Percentiles rank a stretch among this genome's conserved stretches.
Conservation (phyloP, 345 rosid species). For the Trapa incisa region DNA sequence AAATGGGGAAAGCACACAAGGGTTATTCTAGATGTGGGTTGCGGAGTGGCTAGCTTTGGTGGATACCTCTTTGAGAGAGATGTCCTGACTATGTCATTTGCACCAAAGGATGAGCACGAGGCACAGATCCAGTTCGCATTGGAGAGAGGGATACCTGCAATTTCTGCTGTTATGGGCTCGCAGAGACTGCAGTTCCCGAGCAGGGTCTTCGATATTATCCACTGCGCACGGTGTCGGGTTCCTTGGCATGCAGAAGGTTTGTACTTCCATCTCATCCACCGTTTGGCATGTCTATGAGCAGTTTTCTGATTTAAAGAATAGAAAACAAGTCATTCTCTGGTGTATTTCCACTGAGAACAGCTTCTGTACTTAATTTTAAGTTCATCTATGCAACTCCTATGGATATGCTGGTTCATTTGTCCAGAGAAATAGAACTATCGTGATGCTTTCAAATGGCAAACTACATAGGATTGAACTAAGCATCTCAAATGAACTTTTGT, state of each 20-base stretch:
- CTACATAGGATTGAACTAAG: too few species aligned
- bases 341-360: too few species aligned
- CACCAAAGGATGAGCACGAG: conserved; percentile 94
- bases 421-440: too few species aligned
- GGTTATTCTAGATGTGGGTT: conserved; percentile 75
- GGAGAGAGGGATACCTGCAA: conserved; percentile 91
- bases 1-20: conserved; percentile 79
- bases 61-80: conserved; percentile 79
- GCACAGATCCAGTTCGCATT: conserved; percentile 97
- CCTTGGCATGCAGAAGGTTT: conserved; percentile 85
- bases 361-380: too few species aligned
- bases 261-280: background rate
- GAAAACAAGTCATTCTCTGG: background rate
- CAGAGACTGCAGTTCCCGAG: conserved; percentile 75
- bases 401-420: background rate
- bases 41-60: conserved; percentile 95
- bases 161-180: conserved; percentile 95
- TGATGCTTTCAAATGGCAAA: too few species aligned
- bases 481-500: too few species aligned
- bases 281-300: background rate
- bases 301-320: background rate
- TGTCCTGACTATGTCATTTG: conserved; percentile 85
- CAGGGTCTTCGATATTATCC: conserved; percentile 77
- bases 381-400: background rate
- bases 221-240: conserved; percentile 92